Conservation (phyloP, 1,284 basidiomycete genomes). For the Retiboletus flavoniger region DNA sequence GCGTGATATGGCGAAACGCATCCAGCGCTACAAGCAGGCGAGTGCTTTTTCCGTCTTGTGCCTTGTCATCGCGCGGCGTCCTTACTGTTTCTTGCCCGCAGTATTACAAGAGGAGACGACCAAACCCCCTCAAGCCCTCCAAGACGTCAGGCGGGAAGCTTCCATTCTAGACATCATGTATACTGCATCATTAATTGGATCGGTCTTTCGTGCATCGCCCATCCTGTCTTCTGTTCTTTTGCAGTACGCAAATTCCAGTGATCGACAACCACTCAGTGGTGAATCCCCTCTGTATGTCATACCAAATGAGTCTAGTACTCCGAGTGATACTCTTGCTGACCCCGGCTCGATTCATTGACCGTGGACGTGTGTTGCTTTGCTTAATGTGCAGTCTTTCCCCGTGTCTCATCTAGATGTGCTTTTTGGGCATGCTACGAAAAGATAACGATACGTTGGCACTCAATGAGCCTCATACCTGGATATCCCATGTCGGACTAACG, state of each 20-base stretch:
- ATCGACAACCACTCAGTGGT: background rate
- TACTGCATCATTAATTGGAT: background rate
- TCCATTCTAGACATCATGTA: constrained; percentile 44
- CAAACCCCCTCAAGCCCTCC: constrained; percentile 53
- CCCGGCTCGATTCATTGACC: background rate
- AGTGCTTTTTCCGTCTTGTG: constrained; percentile 24
- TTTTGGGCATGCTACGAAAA: background rate
- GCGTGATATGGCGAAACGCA: constrained; percentile 64
- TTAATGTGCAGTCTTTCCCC: background rate
- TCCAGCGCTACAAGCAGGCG: constrained; percentile 63
- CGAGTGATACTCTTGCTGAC: background rate
- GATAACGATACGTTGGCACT: background rate
- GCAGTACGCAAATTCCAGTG: background rate
- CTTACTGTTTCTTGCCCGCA: constrained; percentile 24
- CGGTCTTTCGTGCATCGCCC: background rate
- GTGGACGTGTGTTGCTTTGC: too few species aligned
- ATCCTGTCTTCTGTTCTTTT: background rate
- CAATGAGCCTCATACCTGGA: background rate
- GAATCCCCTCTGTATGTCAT: background rate
- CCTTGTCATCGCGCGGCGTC: background rate
- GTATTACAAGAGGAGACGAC: constrained; percentile 53
- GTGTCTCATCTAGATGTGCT: background rate
- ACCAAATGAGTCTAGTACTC: background rate
- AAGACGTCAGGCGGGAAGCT: constrained; percentile 47
- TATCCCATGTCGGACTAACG: background rate